Evolutionary conservation across 2,329 filamentous ascomycete species (phyloP), one percentile per base, ranked within the genome.

Genomic region (Fusarium veterinarium): DNA sequence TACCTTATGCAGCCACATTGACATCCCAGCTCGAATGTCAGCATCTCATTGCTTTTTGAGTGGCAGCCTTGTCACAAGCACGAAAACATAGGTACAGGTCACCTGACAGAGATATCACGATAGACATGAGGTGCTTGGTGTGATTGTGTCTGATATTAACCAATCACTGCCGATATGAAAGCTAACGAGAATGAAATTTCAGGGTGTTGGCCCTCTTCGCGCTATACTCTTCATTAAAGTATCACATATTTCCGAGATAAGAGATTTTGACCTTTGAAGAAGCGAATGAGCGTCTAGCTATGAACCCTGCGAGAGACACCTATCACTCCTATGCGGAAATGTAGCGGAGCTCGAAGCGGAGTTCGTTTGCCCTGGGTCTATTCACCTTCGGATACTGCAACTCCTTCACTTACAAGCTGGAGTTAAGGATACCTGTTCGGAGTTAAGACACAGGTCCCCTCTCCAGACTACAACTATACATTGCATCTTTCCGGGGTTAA

Each of bases 191-290:
- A 28, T 45, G 1, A 12, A 25, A 25, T 3, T 16, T 4, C 9
- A 23, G 6, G n/a, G 4, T 2, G 0, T n/a, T 17, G n/a, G 14
- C n/a, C n/a, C 40, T 16, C 1, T 42, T 17, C 10, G 14, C 14
- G 9, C 13, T 9, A 14, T 41, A 14, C 20, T n/a, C 8, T 41
- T 40, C 14, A 41, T 11, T 41, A 9, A 41, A 40, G 12, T n/a
- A 4, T 14, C 1, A 13, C 13, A 33, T 33, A 16, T 40, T 42
- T 23, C n/a, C 9, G 6, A 17, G 8, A 23, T 23, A 6, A 16
- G 14, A n/a, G 6, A 23, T 9, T 44, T 17, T 19, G 10, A 12
- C 12, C 17, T 20, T 20, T 8, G 11, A 28, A 45, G 17, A 28
- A 9, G 23, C 25, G 4, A 28, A 45, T 11, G 8, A 19, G 25